Percentiles rank a stretch among this genome's conserved stretches.
Evolutionary conservation across 176 grass and related monocot genomes (phyloP).

Genomic region (Puccinellia tenuiflora): DNA sequence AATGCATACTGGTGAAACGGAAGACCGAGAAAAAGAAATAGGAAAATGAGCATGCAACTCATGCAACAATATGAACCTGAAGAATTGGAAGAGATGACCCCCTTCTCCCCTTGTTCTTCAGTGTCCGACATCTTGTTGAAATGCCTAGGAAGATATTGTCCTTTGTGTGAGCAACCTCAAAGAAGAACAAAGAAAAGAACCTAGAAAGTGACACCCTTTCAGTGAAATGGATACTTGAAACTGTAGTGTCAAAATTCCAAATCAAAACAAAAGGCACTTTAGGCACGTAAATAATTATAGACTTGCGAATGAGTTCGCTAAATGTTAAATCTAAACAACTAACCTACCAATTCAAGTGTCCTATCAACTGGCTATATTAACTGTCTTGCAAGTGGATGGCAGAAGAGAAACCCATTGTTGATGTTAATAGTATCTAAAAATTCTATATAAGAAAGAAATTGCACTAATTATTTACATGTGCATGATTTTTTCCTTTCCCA

Average conservation of each 20-base stretch:
- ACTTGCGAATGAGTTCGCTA: no score
- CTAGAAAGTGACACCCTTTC: not conserved
- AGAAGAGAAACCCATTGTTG: not conserved
- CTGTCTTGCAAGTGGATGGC: not conserved
- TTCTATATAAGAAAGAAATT: not conserved
- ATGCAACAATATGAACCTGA: not conserved
- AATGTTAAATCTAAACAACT: not conserved
- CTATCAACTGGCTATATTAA: not conserved
- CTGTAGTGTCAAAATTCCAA: not conserved
- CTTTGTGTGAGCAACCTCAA: not conserved
- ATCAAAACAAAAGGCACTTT: not conserved
- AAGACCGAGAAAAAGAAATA: not conserved
- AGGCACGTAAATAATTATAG: no score
- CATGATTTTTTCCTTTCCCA: not conserved
- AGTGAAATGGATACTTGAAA: not conserved
- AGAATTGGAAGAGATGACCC: not conserved
- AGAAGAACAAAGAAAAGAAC: not conserved
- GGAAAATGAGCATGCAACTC: not conserved
- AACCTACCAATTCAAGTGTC: not conserved
- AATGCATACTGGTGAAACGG: not conserved
- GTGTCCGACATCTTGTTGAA: not conserved
- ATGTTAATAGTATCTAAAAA: not conserved
- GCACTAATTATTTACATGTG: not conserved
- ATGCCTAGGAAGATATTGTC: not conserved
- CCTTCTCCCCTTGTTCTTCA: not conserved